A percentile compares a stretch with the other conserved stretches of the same genome.
Evolutionary conservation across 176 grass and related monocot genomes (phyloP).

Genomic region (Triticum turgidum): DNA sequence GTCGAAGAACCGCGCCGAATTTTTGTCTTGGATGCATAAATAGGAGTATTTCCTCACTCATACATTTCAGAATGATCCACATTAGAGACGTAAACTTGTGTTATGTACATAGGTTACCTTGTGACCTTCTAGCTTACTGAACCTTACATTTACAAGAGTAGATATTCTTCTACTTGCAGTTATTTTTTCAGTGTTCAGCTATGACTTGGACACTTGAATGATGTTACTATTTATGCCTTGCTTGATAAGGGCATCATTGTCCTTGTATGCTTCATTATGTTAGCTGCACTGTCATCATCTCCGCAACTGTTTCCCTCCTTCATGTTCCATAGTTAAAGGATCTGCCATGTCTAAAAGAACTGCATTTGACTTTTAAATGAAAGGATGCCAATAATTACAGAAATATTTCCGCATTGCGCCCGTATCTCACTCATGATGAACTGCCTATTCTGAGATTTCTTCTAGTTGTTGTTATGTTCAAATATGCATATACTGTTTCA

Average conservation of each 20-base stretch:
- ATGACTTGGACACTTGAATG: neutral
- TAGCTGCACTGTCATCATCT: conserved; percentile 30
- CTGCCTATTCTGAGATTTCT: neutral
- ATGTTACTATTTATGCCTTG: conserved; percentile 18
- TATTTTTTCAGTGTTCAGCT: neutral
- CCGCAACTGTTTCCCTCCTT: neutral
- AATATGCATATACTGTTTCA: neutral
- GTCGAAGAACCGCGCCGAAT: neutral
- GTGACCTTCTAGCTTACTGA: conserved; percentile 15
- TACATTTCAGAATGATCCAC: neutral
- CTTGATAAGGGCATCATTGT: conserved; percentile 16
- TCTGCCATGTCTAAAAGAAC: neutral
- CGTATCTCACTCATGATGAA: conserved; percentile 4
- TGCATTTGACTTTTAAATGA: neutral
- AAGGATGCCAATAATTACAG: conserved; percentile 14
- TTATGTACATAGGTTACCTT: neutral
- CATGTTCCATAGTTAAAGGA: conserved; percentile 1
- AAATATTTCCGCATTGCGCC: neutral
- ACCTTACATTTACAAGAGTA: neutral
- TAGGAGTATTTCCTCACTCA: neutral
- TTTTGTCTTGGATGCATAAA: neutral
- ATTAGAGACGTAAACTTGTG: neutral
- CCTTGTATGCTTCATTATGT: conserved; percentile 31
- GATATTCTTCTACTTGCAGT: neutral
- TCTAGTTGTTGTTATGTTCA: neutral